A percentile compares a stretch with the other conserved stretches of the same genome.
phyloP scores from a whole-genome alignment of 2,329 filamentous ascomycete genomes.

The Aspergillus oerlinghausenensis region DNA sequence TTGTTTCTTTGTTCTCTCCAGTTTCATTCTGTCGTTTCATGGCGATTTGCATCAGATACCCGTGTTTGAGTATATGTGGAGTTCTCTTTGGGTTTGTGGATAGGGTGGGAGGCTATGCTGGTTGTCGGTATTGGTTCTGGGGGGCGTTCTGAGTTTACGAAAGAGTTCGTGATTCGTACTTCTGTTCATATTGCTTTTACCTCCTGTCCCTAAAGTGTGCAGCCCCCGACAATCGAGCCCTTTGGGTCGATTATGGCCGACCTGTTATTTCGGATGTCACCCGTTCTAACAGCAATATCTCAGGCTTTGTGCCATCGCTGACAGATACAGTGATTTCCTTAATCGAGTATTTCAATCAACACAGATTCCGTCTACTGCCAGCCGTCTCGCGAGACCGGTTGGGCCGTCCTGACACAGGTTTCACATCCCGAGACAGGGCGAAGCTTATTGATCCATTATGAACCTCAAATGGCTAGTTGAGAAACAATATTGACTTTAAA shows the following conservation, averaged over 20 bases:
- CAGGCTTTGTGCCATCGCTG: neutral
- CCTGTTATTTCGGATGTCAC: neutral
- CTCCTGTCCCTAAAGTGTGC: neutral
- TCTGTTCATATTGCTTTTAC: neutral
- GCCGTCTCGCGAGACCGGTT: neutral
- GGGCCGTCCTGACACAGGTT: neutral
- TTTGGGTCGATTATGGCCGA: neutral
- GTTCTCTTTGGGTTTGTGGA: neutral
- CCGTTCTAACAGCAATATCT: neutral
- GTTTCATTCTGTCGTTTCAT: neutral
- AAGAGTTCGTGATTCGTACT: neutral
- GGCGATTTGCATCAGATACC: constrained; percentile 17
- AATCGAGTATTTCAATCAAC: neutral
- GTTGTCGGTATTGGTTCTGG: neutral
- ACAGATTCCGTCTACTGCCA: neutral
- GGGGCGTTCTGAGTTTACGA: neutral
- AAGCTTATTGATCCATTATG: constrained; percentile 2
- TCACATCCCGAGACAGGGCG: neutral
- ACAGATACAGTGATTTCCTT: neutral
- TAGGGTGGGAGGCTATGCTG: neutral
- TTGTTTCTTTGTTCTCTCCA: constrained; percentile 2
- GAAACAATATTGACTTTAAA: constrained; percentile 10
- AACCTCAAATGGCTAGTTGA: constrained; percentile 4
- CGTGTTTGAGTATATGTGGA: constrained; percentile 7
- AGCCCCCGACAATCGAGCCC: neutral